Evolutionary conservation across 2,329 filamentous ascomycete genomes (phyloP), one percentile per base, ranked within the genome.

Genomic region (Thermomyces lanuginosus): DNA sequence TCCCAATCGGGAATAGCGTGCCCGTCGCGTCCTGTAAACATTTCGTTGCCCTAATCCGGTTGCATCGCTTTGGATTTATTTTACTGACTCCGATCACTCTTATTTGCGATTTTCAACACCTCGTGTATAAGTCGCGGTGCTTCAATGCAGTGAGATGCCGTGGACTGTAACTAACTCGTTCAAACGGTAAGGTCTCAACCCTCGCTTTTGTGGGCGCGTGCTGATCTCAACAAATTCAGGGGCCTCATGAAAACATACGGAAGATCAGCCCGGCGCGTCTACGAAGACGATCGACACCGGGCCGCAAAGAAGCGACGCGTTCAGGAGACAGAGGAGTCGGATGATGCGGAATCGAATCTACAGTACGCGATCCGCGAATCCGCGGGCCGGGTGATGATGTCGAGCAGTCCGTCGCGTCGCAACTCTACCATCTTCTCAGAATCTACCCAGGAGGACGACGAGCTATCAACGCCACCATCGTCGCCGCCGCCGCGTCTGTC

Each of bases 101-200:
- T 28, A 18, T 13, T 22, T 33, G 28, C 36, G 29, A 22, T 11
- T 16, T 10, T 31, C 33, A 34, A 31, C 13, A 26, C 24, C 30
- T 26, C 30, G 30, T 21, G 26, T 28, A 18, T 24, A 25, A n/a
- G n/a, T n/a, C n/a, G n/a, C n/a, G n/a, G n/a, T n/a, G n/a, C n/a
- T n/a, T n/a, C n/a, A n/a, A n/a, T n/a, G n/a, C 30, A 46, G 44
- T 48, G 53, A 55, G 44, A 57, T 55, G 54, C 58, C 58, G 40
- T 61, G 57, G 48, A 60, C 57, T 39, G 56, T 61, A 41, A 60
- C 58, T 38, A 61, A 61, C 46, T 60, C 56, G 38, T 60, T 59
- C 39, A 61, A 60, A 49, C 54, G 58, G 58, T 60, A 52, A 21
- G 38, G 18, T n/a, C n/a, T 18, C 18, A 5, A 12, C 13, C 23